Evolutionary conservation across 768 basidiomycete species (phyloP).

Genomic region (Xanthoconium stramineum): DNA sequence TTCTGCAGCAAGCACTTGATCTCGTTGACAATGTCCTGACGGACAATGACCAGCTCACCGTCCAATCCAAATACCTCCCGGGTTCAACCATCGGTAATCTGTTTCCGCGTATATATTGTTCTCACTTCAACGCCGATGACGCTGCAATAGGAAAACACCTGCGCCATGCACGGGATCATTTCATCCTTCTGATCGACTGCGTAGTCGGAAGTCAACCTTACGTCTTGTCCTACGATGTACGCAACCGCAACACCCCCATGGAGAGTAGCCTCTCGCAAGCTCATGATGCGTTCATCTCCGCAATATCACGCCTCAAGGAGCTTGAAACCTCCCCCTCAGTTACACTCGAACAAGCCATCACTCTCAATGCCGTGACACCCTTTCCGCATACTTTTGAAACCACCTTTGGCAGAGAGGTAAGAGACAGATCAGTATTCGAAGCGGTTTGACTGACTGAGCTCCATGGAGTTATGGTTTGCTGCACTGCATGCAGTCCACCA

Average conservation of each 20-base stretch:
- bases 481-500: slow-evolving; percentile 85
- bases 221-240: slow-evolving; percentile 70
- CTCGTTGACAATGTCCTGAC: slow-evolving; percentile 63
- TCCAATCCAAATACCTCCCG: slow-evolving; percentile 71
- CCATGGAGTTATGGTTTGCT: slow-evolving; percentile 76
- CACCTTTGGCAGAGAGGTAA: slow-evolving; percentile 81
- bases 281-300: slow-evolving; percentile 49
- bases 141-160: slow-evolving; percentile 69
- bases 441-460: background rate
- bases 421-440: background rate
- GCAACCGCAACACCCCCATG: slow-evolving; percentile 81
- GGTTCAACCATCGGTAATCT: slow-evolving; percentile 80
- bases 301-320: slow-evolving; percentile 54
- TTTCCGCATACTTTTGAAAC: slow-evolving; percentile 70
- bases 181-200: slow-evolving; percentile 60
- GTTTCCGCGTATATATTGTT: background rate
- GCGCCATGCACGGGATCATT: slow-evolving; percentile 84
- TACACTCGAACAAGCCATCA: slow-evolving; percentile 56
- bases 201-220: slow-evolving; percentile 45
- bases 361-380: slow-evolving; percentile 78
- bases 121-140: background rate
- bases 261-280: slow-evolving; percentile 65
- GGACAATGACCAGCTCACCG: slow-evolving; percentile 66
- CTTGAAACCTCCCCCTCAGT: slow-evolving; percentile 40
- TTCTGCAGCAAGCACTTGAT: slow-evolving; percentile 72